Percentiles rank a stretch among this genome's conserved stretches.
Evolutionary conservation across 2,329 filamentous ascomycete species (phyloP).

Genomic region (Apiospora koreana): DNA sequence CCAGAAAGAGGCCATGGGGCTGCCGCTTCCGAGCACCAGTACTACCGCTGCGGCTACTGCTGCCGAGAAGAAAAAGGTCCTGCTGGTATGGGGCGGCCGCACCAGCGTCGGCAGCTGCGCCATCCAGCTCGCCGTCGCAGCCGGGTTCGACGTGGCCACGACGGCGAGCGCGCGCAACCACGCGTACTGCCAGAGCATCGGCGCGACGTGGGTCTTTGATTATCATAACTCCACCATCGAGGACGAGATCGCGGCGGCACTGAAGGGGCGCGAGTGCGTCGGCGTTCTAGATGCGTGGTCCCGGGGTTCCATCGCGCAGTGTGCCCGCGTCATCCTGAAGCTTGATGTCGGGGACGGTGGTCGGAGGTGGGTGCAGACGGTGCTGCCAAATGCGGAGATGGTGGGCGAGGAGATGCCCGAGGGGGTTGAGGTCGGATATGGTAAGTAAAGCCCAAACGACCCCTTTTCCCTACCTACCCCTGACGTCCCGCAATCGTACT

Average conservation of each 20-base stretch:
- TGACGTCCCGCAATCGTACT: conserved; percentile 24
- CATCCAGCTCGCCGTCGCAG: conserved; percentile 40
- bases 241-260: conserved; percentile 28
- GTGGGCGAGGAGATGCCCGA: conserved; percentile 36
- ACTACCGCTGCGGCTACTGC: neutral
- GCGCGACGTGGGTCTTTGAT: conserved; percentile 25
- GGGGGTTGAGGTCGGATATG: conserved; percentile 26
- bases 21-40: conserved; percentile 10
- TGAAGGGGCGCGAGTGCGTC: conserved; percentile 30
- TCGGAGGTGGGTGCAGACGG: conserved; percentile 13
- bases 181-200: conserved; percentile 24
- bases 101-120: conserved; percentile 43
- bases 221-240: conserved; percentile 25
- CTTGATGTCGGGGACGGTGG: neutral
- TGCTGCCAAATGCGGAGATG: conserved; percentile 30
- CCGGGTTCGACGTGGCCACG: conserved; percentile 41
- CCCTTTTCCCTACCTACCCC: conserved; percentile 22
- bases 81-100: conserved; percentile 33
- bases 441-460: conserved; percentile 23
- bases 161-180: conserved; percentile 35
- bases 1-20: conserved; percentile 11
- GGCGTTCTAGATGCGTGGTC: conserved; percentile 29
- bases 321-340: conserved; percentile 9
- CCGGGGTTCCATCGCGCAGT: conserved; percentile 1
- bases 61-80: neutral